Evolutionary conservation across 257 asterid genomes (phyloP).

Genomic region (Fraxinus quadrangulata): DNA sequence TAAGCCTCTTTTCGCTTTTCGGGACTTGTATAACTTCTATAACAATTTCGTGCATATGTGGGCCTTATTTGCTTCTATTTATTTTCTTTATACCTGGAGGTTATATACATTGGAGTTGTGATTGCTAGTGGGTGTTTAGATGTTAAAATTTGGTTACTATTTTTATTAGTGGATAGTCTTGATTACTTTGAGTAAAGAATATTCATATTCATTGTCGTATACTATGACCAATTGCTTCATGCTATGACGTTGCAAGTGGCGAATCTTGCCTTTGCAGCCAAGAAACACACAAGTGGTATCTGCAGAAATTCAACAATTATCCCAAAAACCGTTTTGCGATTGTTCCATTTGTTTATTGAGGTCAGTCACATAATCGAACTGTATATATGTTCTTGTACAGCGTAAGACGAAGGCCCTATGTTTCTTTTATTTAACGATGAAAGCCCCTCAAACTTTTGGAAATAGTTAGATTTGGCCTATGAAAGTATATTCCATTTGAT

Average conservation of each 20-base stretch:
- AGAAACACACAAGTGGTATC: conserved; percentile 86
- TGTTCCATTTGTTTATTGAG: conserved; percentile 56
- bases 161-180: conserved; percentile 66
- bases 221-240: background rate
- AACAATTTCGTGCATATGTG: background rate
- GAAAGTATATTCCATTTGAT: too few relatives aligned
- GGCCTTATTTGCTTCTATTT: background rate
- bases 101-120: conserved; percentile 72
- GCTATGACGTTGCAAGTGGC: conserved; percentile 54
- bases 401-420: background rate
- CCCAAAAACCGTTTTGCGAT: conserved; percentile 66
- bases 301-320: conserved; percentile 69
- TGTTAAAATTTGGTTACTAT: conserved; percentile 36
- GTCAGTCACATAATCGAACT: background rate
- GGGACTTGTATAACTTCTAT: conserved; percentile 4
- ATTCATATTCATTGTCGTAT: background rate
- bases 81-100: conserved; percentile 43
- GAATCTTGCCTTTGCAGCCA: conserved; percentile 74
- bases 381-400: background rate
- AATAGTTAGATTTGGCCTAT: background rate
- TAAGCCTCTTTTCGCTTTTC: conserved; percentile 32
- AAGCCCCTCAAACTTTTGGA: background rate
- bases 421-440: background rate
- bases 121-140: conserved; percentile 76
- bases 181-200: conserved; percentile 7